A percentile compares a stretch with the other conserved stretches of the same genome.
These are phyloP conservation scores for Triticum monococcum DNA, from an alignment of 176 grass and related monocot species.

Conservation along the genomic window DNA sequence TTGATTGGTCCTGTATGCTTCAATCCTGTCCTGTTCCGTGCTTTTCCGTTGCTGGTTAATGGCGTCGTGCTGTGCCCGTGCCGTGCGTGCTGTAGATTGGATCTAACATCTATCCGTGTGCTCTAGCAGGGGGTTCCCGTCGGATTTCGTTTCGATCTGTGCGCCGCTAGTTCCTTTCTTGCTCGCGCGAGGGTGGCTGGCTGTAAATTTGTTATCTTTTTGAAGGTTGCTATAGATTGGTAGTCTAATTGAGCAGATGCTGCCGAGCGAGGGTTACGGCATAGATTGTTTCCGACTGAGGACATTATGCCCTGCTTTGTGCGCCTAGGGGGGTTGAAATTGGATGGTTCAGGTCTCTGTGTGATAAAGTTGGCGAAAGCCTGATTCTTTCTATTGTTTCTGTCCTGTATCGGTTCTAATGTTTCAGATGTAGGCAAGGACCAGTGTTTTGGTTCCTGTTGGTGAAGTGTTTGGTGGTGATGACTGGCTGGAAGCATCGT, in stretches of 20 bases:
- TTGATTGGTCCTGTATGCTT: background rate
- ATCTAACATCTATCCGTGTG: background rate
- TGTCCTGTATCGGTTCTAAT: background rate
- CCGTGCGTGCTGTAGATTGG: constrained; percentile 14
- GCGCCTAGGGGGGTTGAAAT: background rate
- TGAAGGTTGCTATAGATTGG: background rate
- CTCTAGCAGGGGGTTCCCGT: background rate
- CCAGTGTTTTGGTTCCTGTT: background rate
- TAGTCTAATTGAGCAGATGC: background rate
- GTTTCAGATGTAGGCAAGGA: background rate
- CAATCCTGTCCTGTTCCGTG: background rate
- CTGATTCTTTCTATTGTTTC: background rate
- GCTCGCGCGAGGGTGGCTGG: background rate
- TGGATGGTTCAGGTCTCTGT: background rate
- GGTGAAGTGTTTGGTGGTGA: background rate
- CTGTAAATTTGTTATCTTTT: background rate
- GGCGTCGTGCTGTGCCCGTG: background rate
- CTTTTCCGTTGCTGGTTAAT: background rate
- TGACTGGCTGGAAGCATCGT: background rate
- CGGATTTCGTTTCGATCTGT: background rate
- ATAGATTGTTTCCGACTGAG: background rate
- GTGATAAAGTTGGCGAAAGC: background rate
- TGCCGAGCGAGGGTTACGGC: background rate
- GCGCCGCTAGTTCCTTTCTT: background rate
- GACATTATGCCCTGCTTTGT: background rate